phyloP scores from a whole-genome alignment of 192 early-diverging fungal genomes.

The Backusella westeae region DNA sequence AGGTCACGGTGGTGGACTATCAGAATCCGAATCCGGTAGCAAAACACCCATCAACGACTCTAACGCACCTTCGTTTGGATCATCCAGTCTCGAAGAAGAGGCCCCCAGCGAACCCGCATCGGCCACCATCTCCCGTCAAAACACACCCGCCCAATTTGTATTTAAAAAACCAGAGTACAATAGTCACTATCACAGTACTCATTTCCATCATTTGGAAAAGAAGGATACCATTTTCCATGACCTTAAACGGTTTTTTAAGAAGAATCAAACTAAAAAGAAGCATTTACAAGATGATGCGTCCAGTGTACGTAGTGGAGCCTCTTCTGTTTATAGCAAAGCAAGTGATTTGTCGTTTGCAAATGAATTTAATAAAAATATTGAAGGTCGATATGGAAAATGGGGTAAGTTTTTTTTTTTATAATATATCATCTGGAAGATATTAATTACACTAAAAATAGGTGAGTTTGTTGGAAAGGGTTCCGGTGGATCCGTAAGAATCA shows the following conservation, averaged over 20 bases:
- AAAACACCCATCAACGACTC: conserved; percentile 1
- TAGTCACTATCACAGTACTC: conserved; percentile 35
- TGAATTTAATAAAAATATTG: conserved; percentile 34
- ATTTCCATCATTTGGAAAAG: conserved; percentile 39
- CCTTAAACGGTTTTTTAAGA: conserved; percentile 50
- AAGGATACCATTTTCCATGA: conserved; percentile 45
- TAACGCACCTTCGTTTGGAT: conserved; percentile 19
- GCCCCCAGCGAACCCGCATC: neutral
- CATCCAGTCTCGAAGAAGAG: conserved; percentile 22
- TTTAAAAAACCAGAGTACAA: conserved; percentile 42
- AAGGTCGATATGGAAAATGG: conserved; percentile 38
- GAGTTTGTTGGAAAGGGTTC: conserved; percentile 62
- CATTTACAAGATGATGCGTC: neutral
- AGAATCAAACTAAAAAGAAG: conserved; percentile 5
- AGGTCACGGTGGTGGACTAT: neutral
- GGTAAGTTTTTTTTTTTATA: conserved; percentile 25
- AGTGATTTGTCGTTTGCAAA: conserved; percentile 34
- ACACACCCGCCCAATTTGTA: conserved; percentile 36
- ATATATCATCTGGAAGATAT: neutral
- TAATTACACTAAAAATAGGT: conserved; percentile 14
- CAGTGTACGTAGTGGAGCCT: neutral
- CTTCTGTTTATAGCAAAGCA: conserved; percentile 7
- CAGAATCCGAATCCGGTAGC: neutral
- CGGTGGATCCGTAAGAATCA: conserved; percentile 71
- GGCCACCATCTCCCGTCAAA: conserved; percentile 6